Conservation (phyloP, 2,329 filamentous ascomycete genomes). For the Diplodia intermedia region DNA sequence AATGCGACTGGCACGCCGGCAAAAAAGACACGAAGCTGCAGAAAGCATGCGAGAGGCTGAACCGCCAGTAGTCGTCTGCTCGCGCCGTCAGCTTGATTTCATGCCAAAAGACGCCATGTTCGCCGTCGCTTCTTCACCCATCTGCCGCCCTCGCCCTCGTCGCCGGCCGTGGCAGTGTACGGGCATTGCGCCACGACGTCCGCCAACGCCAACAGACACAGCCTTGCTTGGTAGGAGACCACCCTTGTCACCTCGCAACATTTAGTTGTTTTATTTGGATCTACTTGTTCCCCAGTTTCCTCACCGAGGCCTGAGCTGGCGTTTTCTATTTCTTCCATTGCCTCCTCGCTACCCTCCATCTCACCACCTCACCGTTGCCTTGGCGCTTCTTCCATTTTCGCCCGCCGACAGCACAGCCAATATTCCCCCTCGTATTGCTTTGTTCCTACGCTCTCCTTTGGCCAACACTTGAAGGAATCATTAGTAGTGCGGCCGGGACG, state of each 20-base stretch:
- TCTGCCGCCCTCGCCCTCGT: neutral
- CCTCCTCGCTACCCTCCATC: too few relatives aligned
- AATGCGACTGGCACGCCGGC: neutral
- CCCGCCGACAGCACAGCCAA: too few relatives aligned
- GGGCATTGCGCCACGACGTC: neutral
- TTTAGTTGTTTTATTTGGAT: neutral
- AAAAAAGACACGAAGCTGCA: neutral
- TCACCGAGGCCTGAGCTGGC: neutral
- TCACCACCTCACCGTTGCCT: too few relatives aligned
- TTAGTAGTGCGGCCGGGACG: neutral
- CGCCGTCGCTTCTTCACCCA: neutral
- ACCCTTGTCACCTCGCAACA: neutral
- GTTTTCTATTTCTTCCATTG: neutral
- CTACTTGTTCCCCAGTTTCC: neutral
- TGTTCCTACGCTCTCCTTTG: neutral
- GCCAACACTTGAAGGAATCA: neutral
- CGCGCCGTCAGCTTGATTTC: neutral
- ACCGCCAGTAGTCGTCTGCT: neutral
- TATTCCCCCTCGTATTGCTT: neutral
- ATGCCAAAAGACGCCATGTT: neutral
- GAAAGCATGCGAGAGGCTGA: neutral
- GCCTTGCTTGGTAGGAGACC: neutral
- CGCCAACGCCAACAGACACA: conserved; percentile 2
- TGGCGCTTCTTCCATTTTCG: neutral
- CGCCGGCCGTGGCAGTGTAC: conserved; percentile 2